These are phyloP conservation scores for Clitopilus hobsonii DNA, from an alignment of 768 basidiomycete genomes.

Conservation along the genomic window DNA sequence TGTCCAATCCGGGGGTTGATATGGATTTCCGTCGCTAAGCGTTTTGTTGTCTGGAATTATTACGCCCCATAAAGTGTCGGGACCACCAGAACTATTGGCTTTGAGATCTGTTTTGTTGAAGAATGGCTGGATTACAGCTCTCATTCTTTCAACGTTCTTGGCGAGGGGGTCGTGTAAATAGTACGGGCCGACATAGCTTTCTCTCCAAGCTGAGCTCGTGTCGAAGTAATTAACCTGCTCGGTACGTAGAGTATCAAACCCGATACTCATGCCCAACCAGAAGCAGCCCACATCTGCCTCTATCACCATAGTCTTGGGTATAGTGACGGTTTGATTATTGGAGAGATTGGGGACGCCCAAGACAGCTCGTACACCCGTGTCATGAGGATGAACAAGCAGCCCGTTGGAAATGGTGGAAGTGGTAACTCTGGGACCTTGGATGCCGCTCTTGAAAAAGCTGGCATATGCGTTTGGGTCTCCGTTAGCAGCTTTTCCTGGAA, in stretches of 20 bases:
- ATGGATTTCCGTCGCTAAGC: background rate
- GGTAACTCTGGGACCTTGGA: background rate
- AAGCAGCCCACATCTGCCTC: slow-evolving; percentile 1
- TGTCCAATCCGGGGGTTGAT: no score
- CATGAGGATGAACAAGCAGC: background rate
- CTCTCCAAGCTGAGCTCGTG: slow-evolving; percentile 8
- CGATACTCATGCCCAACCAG: background rate
- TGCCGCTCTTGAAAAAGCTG: background rate
- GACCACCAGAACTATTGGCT: background rate
- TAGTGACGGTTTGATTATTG: background rate
- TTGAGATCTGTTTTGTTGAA: background rate
- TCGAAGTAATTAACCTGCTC: background rate
- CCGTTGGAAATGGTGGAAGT: background rate
- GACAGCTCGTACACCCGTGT: background rate
- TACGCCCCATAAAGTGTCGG: no score
- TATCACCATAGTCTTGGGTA: background rate
- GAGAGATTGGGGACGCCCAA: background rate
- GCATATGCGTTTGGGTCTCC: background rate
- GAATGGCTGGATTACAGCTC: background rate
- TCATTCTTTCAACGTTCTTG: background rate
- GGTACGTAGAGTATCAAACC: background rate
- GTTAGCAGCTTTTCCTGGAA: background rate
- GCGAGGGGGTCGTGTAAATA: background rate
- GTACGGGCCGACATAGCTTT: background rate
- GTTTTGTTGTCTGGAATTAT: background rate